Evolutionary conservation across 2,329 filamentous ascomycete species (phyloP), one percentile per base, ranked within the genome.

Genomic region (Microsporum canis): DNA sequence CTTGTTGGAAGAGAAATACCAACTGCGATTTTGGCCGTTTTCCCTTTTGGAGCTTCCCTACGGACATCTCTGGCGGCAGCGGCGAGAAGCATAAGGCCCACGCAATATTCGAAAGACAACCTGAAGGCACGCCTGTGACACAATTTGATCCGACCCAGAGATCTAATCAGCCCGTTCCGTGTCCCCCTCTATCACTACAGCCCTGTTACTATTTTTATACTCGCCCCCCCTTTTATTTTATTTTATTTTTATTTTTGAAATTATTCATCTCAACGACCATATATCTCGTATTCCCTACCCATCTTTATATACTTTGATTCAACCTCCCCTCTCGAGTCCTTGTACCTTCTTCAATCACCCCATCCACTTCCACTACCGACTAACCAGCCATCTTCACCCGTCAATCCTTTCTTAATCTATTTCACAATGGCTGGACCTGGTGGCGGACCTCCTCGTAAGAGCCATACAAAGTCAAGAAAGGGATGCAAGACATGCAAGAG

Each of bases 391-490:
- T 55, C 57, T 58, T 47, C 43, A 60, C 60, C 31, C 49, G 38
- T 10, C 31, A 60, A 36, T 34, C n/a, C 23, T 31, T 31, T 23
- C 14, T 23, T 23, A 23, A 38, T 56, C 29, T 56, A 60, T 45
- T 23, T 41, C 45, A 56, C 58, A 55, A 96, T 96, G 91, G 89
- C 91, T 79, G 90, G 91, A 77, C 89, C 90, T 72, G 91, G 91
- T 77, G 91, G 91, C 81, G 92, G 92, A 80, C 91, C 92, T 74
- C 91, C 92, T 73, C 80, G 85, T 70, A 84, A 84, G 73, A 96
- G 92, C 80, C 94, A 99, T 80, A 99, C 94, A 73, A 99, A 99
- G 80, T 97, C 92, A 70, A 87, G 94, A 72, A 97, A 96, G 79
- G 94, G 94, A 65, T 99, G 94, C 82, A 92, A 95, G 71, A 96